A percentile compares a stretch with the other conserved stretches of the same genome.
Evolutionary conservation across 768 basidiomycete genomes (phyloP).

Genomic region (Termitomyces bulborhizus): DNA sequence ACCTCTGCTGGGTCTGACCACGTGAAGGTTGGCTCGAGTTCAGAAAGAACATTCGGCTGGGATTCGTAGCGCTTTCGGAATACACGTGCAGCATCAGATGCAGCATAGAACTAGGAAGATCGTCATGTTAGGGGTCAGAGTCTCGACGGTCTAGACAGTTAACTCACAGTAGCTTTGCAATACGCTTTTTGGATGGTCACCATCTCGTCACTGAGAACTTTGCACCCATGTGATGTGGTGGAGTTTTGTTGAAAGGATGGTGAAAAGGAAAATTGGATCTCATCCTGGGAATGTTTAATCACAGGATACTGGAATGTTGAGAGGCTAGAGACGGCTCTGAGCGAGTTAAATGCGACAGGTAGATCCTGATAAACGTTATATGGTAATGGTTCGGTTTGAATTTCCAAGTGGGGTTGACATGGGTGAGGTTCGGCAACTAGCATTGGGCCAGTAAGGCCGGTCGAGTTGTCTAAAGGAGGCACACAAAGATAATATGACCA

Average conservation of each 20-base stretch:
- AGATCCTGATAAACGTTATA: neutral
- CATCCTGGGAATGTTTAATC: slow-evolving; percentile 6
- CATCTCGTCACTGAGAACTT: slow-evolving; percentile 24
- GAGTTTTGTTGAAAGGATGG: slow-evolving; percentile 2
- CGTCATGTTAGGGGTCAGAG: slow-evolving; percentile 2
- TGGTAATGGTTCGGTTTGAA: neutral
- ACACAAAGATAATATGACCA: slow-evolving; percentile 27
- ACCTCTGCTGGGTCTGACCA: slow-evolving; percentile 51
- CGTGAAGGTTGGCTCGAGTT: slow-evolving; percentile 32
- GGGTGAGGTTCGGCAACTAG: neutral
- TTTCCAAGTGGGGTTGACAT: neutral
- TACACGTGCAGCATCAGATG: slow-evolving; percentile 27
- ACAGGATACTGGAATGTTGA: slow-evolving; percentile 25
- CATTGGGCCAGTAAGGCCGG: neutral
- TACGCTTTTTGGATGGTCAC: slow-evolving; percentile 29
- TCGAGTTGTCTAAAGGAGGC: slow-evolving; percentile 20
- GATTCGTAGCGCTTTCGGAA: slow-evolving; percentile 35
- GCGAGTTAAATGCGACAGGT: neutral
- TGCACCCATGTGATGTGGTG: slow-evolving; percentile 18
- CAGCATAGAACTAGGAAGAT: slow-evolving; percentile 31
- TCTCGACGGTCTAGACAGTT: neutral
- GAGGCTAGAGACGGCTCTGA: slow-evolving; percentile 5
- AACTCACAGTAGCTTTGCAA: slow-evolving; percentile 34
- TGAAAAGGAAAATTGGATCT: neutral
- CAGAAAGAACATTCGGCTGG: slow-evolving; percentile 18